A percentile compares a stretch with the other conserved stretches of the same genome.
These are phyloP conservation scores for Kockiozyma suomiensis DNA, from an alignment of 805 yeast species.

Conservation along the genomic window DNA sequence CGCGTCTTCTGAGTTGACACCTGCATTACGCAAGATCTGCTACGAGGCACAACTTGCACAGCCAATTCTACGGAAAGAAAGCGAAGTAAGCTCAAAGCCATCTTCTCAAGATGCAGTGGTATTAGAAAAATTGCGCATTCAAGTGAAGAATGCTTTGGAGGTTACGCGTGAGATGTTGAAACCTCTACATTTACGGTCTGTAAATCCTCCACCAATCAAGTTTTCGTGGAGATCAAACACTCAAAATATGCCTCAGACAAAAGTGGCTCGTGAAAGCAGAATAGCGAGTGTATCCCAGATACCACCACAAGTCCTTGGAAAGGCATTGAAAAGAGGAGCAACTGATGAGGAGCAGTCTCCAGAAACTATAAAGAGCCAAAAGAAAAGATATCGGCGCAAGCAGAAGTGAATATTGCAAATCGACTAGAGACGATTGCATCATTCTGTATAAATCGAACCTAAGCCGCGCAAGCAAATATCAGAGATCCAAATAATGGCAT, in stretches of 20 bases:
- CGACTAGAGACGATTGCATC: too few species aligned
- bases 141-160: conserved; percentile 11
- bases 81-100: not conserved
- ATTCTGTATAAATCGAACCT: too few species aligned
- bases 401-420: too few species aligned
- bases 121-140: not conserved
- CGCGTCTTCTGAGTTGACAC: conserved; percentile 27
- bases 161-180: conserved; percentile 28
- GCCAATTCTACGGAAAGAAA: conserved; percentile 8
- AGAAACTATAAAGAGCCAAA: too few species aligned
- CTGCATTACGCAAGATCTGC: conserved; percentile 19
- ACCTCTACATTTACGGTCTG: conserved; percentile 8
- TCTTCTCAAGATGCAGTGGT: not conserved
- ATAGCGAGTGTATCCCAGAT: too few species aligned
- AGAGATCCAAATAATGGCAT: too few species aligned
- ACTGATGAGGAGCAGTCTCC: not conserved
- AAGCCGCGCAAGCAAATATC: too few species aligned
- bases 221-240: conserved; percentile 25
- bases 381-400: too few species aligned
- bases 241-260: not conserved
- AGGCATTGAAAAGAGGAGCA: not conserved
- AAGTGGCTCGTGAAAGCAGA: too few species aligned
- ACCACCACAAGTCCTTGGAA: not conserved
- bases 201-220: conserved; percentile 27
- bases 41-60: conserved; percentile 21